Conservation (phyloP, 2,329 filamentous ascomycete species). For the Colletotrichum gloeosporioides region DNA sequence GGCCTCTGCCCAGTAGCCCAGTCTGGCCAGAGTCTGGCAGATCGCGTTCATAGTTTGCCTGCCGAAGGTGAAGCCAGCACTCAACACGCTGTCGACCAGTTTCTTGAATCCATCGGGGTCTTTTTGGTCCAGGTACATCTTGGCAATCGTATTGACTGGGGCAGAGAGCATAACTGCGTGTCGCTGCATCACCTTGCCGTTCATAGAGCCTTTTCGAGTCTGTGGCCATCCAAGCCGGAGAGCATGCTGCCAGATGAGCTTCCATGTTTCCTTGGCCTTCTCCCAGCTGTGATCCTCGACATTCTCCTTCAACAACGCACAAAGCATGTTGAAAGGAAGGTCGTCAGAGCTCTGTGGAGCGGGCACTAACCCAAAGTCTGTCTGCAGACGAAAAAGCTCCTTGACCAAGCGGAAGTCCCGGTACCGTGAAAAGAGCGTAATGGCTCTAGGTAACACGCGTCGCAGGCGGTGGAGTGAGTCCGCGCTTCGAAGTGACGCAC, state of each 20-base stretch:
- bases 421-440: constrained; percentile 38
- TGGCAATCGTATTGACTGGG: constrained; percentile 54
- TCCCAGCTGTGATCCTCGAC: constrained; percentile 61
- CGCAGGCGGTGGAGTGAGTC: constrained; percentile 7
- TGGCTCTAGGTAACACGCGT: constrained; percentile 25
- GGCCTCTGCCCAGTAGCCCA: constrained; percentile 66
- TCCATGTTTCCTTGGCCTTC: constrained; percentile 72
- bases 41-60: constrained; percentile 83
- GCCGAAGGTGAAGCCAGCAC: constrained; percentile 75
- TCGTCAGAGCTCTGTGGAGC: constrained; percentile 35
- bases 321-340: constrained; percentile 61
- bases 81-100: constrained; percentile 60
- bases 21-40: constrained; percentile 69
- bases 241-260: constrained; percentile 60
- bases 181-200: constrained; percentile 41
- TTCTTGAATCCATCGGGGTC: constrained; percentile 52
- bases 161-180: constrained; percentile 60
- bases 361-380: constrained; percentile 30
- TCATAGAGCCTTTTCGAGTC: constrained; percentile 21
- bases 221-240: constrained; percentile 45
- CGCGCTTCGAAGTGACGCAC: not conserved
- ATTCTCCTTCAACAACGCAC: constrained; percentile 72
- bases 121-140: constrained; percentile 43
- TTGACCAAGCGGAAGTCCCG: constrained; percentile 58
- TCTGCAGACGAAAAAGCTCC: constrained; percentile 62